Conservation (phyloP, 2,329 filamentous ascomycete genomes). For the Gnomoniopsis sp. region DNA sequence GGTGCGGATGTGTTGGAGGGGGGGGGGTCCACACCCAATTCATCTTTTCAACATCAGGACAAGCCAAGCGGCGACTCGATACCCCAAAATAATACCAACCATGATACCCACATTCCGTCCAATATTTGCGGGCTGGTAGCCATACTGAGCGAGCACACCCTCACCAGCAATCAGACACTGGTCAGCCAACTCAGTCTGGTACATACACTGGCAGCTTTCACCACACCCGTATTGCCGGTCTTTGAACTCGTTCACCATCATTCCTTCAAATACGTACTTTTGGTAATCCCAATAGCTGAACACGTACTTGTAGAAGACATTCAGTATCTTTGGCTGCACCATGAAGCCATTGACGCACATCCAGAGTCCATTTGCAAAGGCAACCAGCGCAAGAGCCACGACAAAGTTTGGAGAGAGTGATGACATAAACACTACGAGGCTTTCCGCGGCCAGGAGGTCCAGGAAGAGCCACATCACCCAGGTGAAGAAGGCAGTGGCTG, state of each 20-base stretch:
- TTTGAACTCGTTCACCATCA: constrained; percentile 89
- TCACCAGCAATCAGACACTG: constrained; percentile 69
- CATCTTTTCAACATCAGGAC: constrained; percentile 43
- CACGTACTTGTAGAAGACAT: constrained; percentile 81
- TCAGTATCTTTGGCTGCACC: constrained; percentile 68
- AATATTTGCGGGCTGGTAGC: constrained; percentile 60
- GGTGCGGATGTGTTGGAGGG: no score
- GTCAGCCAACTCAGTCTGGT: constrained; percentile 55
- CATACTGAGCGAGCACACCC: constrained; percentile 67
- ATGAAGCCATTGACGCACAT: constrained; percentile 85
- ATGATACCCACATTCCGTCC: constrained; percentile 75
- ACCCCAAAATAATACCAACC: constrained; percentile 70
- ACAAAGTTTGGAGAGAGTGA: constrained; percentile 77
- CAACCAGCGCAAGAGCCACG: constrained; percentile 71
- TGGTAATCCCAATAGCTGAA: constrained; percentile 91
- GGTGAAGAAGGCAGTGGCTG: constrained; percentile 64
- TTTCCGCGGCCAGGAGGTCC: constrained; percentile 77
- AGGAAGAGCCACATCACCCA: constrained; percentile 85
- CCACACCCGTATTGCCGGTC: constrained; percentile 61
- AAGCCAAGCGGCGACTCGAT: constrained; percentile 65
- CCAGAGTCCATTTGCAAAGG: constrained; percentile 86
- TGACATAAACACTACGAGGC: constrained; percentile 73
- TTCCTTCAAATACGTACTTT: constrained; percentile 80
- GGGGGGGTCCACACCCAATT: not conserved
- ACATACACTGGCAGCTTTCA: constrained; percentile 64